Base-by-base conservation (phyloP, 2,329 filamentous ascomycete species). In the Reticulascus tulasneorum region DNA sequence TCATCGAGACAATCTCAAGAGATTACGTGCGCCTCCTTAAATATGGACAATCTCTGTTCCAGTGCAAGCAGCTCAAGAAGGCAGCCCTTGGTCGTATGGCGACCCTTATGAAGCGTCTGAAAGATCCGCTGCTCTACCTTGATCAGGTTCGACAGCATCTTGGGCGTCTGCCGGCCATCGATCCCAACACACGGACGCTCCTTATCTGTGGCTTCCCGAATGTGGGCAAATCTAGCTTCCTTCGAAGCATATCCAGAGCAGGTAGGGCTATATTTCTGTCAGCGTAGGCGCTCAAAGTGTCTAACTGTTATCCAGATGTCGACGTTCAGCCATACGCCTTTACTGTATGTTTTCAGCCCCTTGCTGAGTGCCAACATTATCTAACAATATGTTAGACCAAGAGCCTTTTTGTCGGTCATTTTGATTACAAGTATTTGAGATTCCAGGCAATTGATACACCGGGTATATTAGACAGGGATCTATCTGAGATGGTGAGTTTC, bases 251-350 rank as follows among this genome's bases (percentile, higher is more conserved):
- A 15, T 43, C 40, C 25, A 42, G 40, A 26, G 38, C 40, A 22
- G 40, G 37, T n/a, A n/a, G n/a, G n/a, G n/a, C n/a, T n/a, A n/a
- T n/a, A n/a, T n/a, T n/a, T n/a, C n/a, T n/a, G n/a, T n/a, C n/a
- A n/a, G n/a, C n/a, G n/a, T n/a, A n/a, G n/a, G n/a, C n/a, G n/a
- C n/a, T n/a, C n/a, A n/a, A n/a, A n/a, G n/a, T n/a, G n/a, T n/a
- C n/a, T n/a, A n/a, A n/a, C n/a, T n/a, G n/a, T n/a, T n/a, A n/a
- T n/a, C n/a, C n/a, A n/a, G n/a, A n/a, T 69, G 91, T 96, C 38
- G 91, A 96, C 57, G 86, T 96, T 22, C 90, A 97, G 68, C 91
- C 93, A 15, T 98, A 97, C 60, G 94, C 93, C 35, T 98, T 98
- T 74, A 96, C 93, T n/a, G n/a, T n/a, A n/a, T n/a, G n/a, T n/a